These are phyloP conservation scores for Talaromyces sp. DNA, from an alignment of 2,329 filamentous ascomycete species.

Conservation along the genomic window DNA sequence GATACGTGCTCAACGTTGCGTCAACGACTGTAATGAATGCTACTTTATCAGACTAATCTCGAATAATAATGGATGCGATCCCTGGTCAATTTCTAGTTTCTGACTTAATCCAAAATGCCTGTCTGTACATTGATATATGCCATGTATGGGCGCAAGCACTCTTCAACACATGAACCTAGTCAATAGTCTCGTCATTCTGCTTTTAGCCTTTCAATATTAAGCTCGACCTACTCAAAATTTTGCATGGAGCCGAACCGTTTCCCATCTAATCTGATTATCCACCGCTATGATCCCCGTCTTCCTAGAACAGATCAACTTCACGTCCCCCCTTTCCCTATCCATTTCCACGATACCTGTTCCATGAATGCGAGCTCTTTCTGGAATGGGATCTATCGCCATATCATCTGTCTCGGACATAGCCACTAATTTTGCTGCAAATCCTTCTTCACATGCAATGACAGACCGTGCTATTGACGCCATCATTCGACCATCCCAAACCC, in stretches of 20 bases:
- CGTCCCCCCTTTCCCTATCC: not conserved
- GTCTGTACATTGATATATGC: no score
- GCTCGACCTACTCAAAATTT: not conserved
- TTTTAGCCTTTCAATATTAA: not conserved
- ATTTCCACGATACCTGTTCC: not conserved
- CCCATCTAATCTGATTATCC: not conserved
- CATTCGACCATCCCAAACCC: slow-evolving; percentile 11
- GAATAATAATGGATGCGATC: not conserved
- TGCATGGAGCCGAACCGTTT: not conserved
- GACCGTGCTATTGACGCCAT: slow-evolving; percentile 2
- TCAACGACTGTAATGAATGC: not conserved
- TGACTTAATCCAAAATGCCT: no score
- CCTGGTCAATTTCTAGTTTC: no score
- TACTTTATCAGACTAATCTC: not conserved
- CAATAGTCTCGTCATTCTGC: no score
- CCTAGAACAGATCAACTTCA: slow-evolving; percentile 1
- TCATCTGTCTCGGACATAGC: not conserved
- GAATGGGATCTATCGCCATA: not conserved
- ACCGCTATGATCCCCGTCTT: not conserved
- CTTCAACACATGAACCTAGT: no score
- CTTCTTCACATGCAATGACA: slow-evolving; percentile 2
- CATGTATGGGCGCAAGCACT: no score
- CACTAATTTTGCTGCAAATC: not conserved
- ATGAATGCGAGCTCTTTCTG: slow-evolving; percentile 4
- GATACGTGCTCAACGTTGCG: slow-evolving; percentile 1